These are phyloP conservation scores for Corynascus novoguineensis DNA, from an alignment of 495 filamentous ascomycete genomes.

Conservation along the genomic window DNA sequence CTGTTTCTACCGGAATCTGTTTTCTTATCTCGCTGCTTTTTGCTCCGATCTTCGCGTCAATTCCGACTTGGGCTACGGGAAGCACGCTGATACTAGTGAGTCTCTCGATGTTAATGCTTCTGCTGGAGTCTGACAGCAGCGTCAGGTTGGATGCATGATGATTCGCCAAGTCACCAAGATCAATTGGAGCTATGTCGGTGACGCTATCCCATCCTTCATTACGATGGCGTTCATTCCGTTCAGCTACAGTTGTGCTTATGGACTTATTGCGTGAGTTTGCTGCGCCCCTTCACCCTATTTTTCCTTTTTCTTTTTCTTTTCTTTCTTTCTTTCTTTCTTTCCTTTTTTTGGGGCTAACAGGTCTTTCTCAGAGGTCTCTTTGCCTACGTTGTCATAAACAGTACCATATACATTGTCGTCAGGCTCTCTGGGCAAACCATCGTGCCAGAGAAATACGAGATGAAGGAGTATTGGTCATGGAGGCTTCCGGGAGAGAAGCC, in stretches of 20 bases:
- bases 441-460: constrained; percentile 63
- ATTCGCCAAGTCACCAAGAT: constrained; percentile 50
- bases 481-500: constrained; percentile 33
- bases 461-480: constrained; percentile 73
- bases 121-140: background rate
- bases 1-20: constrained; percentile 64
- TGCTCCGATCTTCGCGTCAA: constrained; percentile 74
- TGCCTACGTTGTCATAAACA: constrained; percentile 65
- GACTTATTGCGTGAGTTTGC: constrained; percentile 58
- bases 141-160: constrained; percentile 51
- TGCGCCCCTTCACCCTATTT: background rate
- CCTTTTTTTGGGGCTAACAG: constrained; percentile 15
- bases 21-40: constrained; percentile 80
- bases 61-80: constrained; percentile 80
- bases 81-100: constrained; percentile 70
- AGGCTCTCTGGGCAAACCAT: constrained; percentile 54
- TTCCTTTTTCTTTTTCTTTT: background rate
- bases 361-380: constrained; percentile 54
- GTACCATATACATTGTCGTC: constrained; percentile 50
- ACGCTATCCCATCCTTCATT: constrained; percentile 74
- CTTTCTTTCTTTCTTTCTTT: background rate
- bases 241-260: constrained; percentile 75
- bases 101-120: background rate
- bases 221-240: constrained; percentile 77
- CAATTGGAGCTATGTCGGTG: constrained; percentile 55